Percentiles rank a stretch among this genome's conserved stretches.
These are phyloP conservation scores for Xylariaceae sp. DNA, from an alignment of 2,329 filamentous ascomycete species.

Conservation along the genomic window DNA sequence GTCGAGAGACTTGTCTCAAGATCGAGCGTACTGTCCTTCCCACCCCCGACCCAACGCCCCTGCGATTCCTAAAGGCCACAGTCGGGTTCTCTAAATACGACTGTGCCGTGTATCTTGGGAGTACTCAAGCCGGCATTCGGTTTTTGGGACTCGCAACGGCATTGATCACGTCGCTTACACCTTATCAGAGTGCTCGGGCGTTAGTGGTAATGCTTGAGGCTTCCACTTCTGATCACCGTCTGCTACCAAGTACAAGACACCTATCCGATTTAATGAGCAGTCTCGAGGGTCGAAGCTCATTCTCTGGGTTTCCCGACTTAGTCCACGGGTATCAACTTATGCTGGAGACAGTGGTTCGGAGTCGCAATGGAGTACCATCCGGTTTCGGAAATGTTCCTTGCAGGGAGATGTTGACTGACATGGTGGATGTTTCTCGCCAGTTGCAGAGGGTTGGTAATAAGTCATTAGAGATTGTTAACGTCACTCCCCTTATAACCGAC, in stretches of 20 bases:
- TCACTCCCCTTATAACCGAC: too few relatives aligned
- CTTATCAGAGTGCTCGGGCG: not conserved
- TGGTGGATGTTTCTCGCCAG: too few relatives aligned
- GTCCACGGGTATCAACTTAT: too few relatives aligned
- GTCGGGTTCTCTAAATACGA: conserved; percentile 6
- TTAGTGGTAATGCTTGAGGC: conserved; percentile 3
- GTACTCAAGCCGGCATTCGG: conserved; percentile 6
- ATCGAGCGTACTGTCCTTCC: conserved; percentile 5
- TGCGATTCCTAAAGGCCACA: conserved; percentile 5
- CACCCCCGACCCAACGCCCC: conserved; percentile 2
- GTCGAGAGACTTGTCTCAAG: conserved; percentile 3
- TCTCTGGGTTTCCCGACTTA: too few relatives aligned
- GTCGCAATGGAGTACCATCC: too few relatives aligned
- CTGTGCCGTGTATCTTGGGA: conserved; percentile 6
- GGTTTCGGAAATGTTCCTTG: too few relatives aligned
- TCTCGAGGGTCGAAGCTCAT: too few relatives aligned
- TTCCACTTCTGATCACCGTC: conserved; percentile 2
- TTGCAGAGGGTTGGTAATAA: too few relatives aligned
- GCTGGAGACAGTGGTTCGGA: too few relatives aligned
- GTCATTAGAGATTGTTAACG: too few relatives aligned
- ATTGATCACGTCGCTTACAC: not conserved
- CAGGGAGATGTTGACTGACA: too few relatives aligned
- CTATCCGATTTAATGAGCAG: conserved; percentile 3
- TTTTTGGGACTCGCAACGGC: conserved; percentile 3
- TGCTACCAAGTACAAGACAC: conserved; percentile 4